phyloP scores from a whole-genome alignment of 2,329 filamentous ascomycete species.

The Bertia moriformis region DNA sequence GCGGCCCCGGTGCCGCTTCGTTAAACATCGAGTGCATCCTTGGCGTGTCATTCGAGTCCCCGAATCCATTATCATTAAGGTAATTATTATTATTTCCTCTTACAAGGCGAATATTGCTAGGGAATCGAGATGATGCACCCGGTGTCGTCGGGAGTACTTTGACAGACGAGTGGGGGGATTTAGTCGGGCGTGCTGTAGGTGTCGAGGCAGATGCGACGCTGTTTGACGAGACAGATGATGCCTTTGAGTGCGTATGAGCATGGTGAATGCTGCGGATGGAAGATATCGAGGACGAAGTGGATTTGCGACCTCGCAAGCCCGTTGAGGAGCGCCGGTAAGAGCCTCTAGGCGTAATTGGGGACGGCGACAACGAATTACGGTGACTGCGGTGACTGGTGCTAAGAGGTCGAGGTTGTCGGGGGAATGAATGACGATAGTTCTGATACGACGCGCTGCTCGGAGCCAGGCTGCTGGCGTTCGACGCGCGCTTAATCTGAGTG shows the following conservation, averaged over 20 bases:
- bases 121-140: constrained; percentile 37
- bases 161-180: constrained; percentile 50
- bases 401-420: constrained; percentile 12
- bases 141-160: constrained; percentile 60
- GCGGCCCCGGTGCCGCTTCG: constrained; percentile 10
- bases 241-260: constrained; percentile 53
- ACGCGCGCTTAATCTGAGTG: not conserved
- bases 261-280: constrained; percentile 55
- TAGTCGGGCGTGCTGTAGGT: constrained; percentile 24
- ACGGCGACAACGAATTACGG: constrained; percentile 48
- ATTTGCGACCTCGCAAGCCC: constrained; percentile 57
- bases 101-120: constrained; percentile 48
- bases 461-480: constrained; percentile 11
- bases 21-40: not conserved
- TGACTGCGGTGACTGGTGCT: constrained; percentile 4
- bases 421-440: not conserved
- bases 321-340: constrained; percentile 53
- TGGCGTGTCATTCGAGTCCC: constrained; percentile 8
- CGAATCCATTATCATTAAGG: constrained; percentile 7
- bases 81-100: constrained; percentile 21
- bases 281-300: constrained; percentile 59
- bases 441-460: constrained; percentile 11
- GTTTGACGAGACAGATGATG: constrained; percentile 53
- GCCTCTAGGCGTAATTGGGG: constrained; percentile 53
- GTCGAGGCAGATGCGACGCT: constrained; percentile 34